Conservation (phyloP, 2,329 filamentous ascomycete genomes). For the Monosporascus sp. region DNA sequence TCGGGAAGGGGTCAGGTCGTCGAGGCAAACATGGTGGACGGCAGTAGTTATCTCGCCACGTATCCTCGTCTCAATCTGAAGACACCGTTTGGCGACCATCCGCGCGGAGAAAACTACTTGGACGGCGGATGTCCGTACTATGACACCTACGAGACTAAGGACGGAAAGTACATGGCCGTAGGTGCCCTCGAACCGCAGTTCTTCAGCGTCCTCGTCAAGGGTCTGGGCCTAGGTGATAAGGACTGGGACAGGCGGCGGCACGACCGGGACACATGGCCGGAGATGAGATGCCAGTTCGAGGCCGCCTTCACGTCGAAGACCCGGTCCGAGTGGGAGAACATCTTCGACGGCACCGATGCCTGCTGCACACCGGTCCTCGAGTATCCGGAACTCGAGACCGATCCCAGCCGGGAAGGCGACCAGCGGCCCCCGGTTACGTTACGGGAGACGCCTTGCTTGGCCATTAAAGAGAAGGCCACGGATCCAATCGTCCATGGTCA, state of each 20-base stretch:
- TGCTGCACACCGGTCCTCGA: conserved; percentile 86
- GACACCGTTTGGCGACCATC: conserved; percentile 54
- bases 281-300: conserved; percentile 56
- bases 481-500: conserved; percentile 49
- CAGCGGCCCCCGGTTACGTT: conserved; percentile 67
- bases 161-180: conserved; percentile 78
- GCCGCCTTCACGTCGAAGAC: conserved; percentile 63
- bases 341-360: conserved; percentile 89
- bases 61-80: conserved; percentile 67
- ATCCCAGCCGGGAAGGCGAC: conserved; percentile 52
- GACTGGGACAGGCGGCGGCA: conserved; percentile 48
- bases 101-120: conserved; percentile 70
- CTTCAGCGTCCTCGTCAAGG: conserved; percentile 61
- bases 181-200: conserved; percentile 88
- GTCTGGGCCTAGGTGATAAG: conserved; percentile 53
- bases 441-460: conserved; percentile 61
- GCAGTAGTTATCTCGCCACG: conserved; percentile 69
- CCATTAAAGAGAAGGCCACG: conserved; percentile 44
- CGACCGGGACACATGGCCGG: conserved; percentile 62
- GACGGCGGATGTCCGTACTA: conserved; percentile 88
- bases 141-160: conserved; percentile 78
- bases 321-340: conserved; percentile 71
- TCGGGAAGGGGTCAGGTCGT: conserved; percentile 79
- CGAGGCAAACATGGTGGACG: conserved; percentile 96
- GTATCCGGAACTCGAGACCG: conserved; percentile 40